Percentiles rank a stretch among this genome's conserved stretches.
These are phyloP conservation scores for Chernovozyma sophiae-reginae DNA, from an alignment of 1,139 yeast species.

Conservation along the genomic window DNA sequence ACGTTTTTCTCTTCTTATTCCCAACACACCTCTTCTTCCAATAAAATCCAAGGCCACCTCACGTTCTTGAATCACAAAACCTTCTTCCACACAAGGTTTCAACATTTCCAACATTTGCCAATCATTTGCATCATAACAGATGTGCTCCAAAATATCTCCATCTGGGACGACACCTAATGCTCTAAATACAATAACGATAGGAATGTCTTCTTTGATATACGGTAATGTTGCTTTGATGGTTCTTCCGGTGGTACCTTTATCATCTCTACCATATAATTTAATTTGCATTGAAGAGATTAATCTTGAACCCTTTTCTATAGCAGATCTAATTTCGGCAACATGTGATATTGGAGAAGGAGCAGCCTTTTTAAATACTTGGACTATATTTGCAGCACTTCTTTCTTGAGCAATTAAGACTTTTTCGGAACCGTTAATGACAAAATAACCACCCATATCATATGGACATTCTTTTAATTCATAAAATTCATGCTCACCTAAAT, in stretches of 20 bases:
- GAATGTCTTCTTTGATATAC: constrained; percentile 92
- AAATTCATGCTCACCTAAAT: constrained; percentile 89
- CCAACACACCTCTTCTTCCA: constrained; percentile 96
- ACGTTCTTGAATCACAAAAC: constrained; percentile 95
- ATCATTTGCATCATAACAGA: constrained; percentile 95
- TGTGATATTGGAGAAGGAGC: constrained; percentile 97
- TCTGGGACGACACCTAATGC: constrained; percentile 98
- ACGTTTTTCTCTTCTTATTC: constrained; percentile 97
- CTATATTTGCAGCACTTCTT: constrained; percentile 96
- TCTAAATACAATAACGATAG: constrained; percentile 93
- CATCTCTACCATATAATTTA: constrained; percentile 83
- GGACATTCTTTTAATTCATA: constrained; percentile 98
- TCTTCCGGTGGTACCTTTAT: constrained; percentile 65
- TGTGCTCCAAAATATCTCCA: constrained; percentile 97
- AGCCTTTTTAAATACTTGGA: constrained; percentile 95
- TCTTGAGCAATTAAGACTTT: constrained; percentile 98
- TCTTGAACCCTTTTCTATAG: constrained; percentile 94
- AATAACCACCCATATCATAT: constrained; percentile 98
- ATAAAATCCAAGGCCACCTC: constrained; percentile 97
- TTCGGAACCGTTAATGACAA: constrained; percentile 96
- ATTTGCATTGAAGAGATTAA: constrained; percentile 92
- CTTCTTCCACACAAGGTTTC: constrained; percentile 99
- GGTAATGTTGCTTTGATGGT: constrained; percentile 95
- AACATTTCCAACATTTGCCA: constrained; percentile 99
- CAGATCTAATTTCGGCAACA: constrained; percentile 94